Conservation (phyloP, 139 green algal species). For the Volvox reticuliferus region DNA sequence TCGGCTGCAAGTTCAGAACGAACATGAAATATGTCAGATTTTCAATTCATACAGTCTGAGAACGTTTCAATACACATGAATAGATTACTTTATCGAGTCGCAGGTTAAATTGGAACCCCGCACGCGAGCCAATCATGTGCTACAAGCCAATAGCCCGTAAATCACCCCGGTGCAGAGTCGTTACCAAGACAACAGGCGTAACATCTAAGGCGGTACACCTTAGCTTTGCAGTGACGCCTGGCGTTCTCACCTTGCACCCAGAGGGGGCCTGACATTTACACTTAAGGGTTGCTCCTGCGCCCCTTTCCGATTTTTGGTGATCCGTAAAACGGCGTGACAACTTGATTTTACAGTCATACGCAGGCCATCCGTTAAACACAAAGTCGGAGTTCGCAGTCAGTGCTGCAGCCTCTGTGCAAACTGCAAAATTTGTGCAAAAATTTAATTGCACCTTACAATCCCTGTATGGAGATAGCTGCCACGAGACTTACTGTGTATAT, state of each 20-base stretch:
- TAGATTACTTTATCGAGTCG: too few species aligned
- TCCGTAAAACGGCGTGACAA: too few species aligned
- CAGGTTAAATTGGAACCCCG: too few species aligned
- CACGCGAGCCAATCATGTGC: background rate
- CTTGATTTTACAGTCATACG: background rate
- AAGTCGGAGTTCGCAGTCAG: background rate
- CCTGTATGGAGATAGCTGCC: too few species aligned
- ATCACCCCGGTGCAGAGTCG: background rate
- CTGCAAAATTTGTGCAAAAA: too few species aligned
- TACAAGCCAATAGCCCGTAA: background rate
- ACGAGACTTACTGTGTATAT: too few species aligned
- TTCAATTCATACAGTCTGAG: too few species aligned
- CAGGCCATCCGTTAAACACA: background rate
- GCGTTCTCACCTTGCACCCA: background rate
- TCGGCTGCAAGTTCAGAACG: background rate
- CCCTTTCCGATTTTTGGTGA: too few species aligned
- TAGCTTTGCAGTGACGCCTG: too few species aligned
- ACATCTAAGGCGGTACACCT: too few species aligned
- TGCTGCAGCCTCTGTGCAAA: background rate
- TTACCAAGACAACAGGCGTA: background rate
- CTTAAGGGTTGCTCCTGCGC: background rate
- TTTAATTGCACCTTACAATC: too few species aligned
- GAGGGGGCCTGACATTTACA: constrained; percentile 1
- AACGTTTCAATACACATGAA: too few species aligned
- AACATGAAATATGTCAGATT: background rate